Base-by-base conservation (phyloP, 2,329 filamentous ascomycete genomes). In the Cladosporium sp. region DNA sequence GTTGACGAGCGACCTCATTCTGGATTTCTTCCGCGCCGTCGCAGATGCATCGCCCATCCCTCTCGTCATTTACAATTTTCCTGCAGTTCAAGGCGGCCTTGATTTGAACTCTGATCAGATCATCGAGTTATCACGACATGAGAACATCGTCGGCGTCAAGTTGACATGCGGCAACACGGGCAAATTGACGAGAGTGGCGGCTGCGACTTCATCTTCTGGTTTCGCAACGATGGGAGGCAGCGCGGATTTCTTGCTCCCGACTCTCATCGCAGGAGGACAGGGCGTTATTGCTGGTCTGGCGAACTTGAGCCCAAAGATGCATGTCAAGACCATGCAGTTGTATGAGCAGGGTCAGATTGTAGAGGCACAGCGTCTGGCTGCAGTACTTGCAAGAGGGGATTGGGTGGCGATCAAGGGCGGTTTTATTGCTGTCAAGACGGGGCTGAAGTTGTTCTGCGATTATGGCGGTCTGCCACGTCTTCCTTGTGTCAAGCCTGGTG, bases 221-320 rank as follows among this genome's bases (percentile, higher is more conserved):
- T 89, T 89, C 72, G 75, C 86, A 63, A 84, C 84, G 52, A 79
- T 85, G 59, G 85, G 84, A 36, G 86, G 86, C 49, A 85, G 81
- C 42, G 84, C 84, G 46, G 85, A 90, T 69, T 88, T 88, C 67
- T 84, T 82, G 11, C 68, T 89, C 11, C 85, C 88, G 65, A 83
- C 82, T 1, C 67, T 88, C 33, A 75, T 85, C 38, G 84, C 81
- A 3, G 86, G 85, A 19, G 85, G 83, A 3, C 79, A 84, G 51
- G 86, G 86, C 29, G 78, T 86, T 60, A 85, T 90, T 55, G 82
- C 80, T 12, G 86, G 85, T 11, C 74, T 85, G 49, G 86, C 78
- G 25, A 90, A 91, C 65, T 72, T 90, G 38, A 77, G 82, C 2
- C 86, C 84, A 27, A 83, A 78, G 60, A 72, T 83, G 3, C 85